Conservation (phyloP, 495 filamentous ascomycete genomes). For the Neurospora hispaniola region DNA sequence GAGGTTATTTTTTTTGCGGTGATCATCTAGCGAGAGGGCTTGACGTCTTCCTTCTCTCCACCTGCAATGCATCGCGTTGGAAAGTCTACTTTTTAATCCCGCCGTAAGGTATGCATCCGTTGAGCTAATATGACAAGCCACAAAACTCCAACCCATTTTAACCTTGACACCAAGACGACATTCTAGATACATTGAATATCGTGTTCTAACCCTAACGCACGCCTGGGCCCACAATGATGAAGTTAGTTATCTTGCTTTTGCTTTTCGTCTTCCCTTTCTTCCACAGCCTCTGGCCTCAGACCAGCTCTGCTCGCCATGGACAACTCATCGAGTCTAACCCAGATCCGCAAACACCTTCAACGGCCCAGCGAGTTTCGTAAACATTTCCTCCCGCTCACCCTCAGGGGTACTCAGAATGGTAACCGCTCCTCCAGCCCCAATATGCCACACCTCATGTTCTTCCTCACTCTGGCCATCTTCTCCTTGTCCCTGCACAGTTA, state of each 20-base stretch:
- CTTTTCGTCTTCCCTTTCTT: background rate
- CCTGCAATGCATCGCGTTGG: background rate
- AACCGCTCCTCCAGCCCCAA: conserved; percentile 83
- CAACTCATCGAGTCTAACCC: background rate
- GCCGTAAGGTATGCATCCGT: background rate
- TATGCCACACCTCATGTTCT: conserved; percentile 52
- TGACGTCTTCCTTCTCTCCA: background rate
- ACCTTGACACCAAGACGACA: background rate
- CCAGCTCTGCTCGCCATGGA: conserved; percentile 11
- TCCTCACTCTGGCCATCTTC: conserved; percentile 5
- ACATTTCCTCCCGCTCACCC: conserved; percentile 88
- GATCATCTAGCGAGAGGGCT: background rate
- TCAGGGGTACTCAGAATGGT: conserved; percentile 66
- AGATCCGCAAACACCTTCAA: conserved; percentile 40
- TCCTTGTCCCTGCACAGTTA: conserved; percentile 5
- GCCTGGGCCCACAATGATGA: background rate
- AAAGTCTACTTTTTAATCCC: background rate
- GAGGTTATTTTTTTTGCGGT: background rate
- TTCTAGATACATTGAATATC: conserved; percentile 16
- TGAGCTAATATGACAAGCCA: conserved; percentile 2
- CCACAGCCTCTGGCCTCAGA: too few species aligned
- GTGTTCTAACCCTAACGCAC: background rate
- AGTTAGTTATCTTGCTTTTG: background rate
- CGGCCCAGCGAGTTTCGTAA: conserved; percentile 64
- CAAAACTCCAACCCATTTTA: conserved; percentile 7